Evolutionary conservation across 139 green algal species (phyloP), one percentile per base, ranked within the genome.

Genomic region (Micractinium sp.): DNA sequence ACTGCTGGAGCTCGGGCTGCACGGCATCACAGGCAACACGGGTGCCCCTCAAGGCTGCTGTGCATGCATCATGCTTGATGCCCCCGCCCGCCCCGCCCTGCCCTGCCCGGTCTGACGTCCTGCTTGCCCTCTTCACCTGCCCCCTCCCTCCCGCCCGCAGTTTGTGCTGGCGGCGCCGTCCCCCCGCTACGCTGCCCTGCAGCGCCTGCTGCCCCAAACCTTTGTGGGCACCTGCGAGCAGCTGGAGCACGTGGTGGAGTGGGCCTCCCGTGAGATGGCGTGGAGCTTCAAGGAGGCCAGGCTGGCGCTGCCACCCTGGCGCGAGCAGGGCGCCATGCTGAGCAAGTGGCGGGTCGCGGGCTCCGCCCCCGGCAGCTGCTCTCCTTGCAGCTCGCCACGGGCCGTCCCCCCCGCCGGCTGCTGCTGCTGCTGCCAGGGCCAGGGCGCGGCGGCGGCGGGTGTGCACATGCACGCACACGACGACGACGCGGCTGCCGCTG

Each of bases 291-390:
- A 74, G 56, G 41, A 86, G 81, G 25, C 22, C 60, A 47, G 81
- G n/a, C 60, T 73, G 81, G n/a, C 81, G 56, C 81, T 86, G 81
- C 81, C 81, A 23, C 81, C 81, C 33, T 86, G 81, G 81, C 81
- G 81, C 22, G 81, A 86, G 60, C 35, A 75, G 15, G 35, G n/a
- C 33, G 81, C 81, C 33, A 61, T 75, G 31, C 63, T 86, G 33
- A 76, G 41, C 60, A 86, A 86, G 81, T 86, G 81, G 81, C 56
- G 20, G 47, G n/a, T 13, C 81, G 81, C 60, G 41, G 41, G 4
- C 18, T 35, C 18, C 19, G 36, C 15, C 36, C 75, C 36, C 27
- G 78, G 41, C 41, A 25, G 39, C 41, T 15, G 25, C 78, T 33
- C 76, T 13, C 78, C 78, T 38, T 81, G 75, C 75, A 38, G 27